Base-by-base conservation (phyloP, 768 basidiomycete species). In the Russula sp. region DNA sequence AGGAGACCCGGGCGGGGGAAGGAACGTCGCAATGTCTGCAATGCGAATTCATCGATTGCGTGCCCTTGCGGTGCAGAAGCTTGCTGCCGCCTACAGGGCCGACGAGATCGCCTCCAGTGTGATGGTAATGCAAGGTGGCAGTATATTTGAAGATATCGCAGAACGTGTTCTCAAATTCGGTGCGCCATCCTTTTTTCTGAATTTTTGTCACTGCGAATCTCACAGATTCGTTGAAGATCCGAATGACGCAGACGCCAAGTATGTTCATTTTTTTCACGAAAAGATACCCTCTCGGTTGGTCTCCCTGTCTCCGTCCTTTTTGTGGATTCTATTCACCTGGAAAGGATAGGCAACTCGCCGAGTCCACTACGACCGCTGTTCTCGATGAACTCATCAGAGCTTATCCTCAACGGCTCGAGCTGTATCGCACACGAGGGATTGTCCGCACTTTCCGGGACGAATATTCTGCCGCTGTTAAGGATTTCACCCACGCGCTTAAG, bases 41-140 rank as follows among this genome's bases (percentile, higher is more conserved):
- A 89, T 85, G 80, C 83, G 93, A 38, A 81, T 93, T 48, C 91
- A 94, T 72, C 80, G 91, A 57, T 75, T 95, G 50, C 78, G 93
- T 38, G 87, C 84, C 0, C 80, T 94, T 32, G 92, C 93, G 0
- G 90, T 95, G 22, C 89, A 92, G 75, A 92, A 92, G 73, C 78
- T 94, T 46, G 90, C 92, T 0, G 83, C 86, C 26, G 93, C 93
- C 5, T 95, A 95, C 71, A 85, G 86, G 72, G 81, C 84, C 13
- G 93, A 95, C 72, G 93, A 95, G 73, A 91, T 95, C 70, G 93
- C 93, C 1, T 90, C 90, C 0, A 92, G 90, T 71, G 93, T 95
- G 30, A 91, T 94, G 87, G 86, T 95, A 36, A 95, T 95, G 93
- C 93, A 95, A 72, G 92, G 92, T 42, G 92, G 93, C 5, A 92